Base-by-base conservation (phyloP, 768 basidiomycete species). In the Kwoniella europaea region DNA sequence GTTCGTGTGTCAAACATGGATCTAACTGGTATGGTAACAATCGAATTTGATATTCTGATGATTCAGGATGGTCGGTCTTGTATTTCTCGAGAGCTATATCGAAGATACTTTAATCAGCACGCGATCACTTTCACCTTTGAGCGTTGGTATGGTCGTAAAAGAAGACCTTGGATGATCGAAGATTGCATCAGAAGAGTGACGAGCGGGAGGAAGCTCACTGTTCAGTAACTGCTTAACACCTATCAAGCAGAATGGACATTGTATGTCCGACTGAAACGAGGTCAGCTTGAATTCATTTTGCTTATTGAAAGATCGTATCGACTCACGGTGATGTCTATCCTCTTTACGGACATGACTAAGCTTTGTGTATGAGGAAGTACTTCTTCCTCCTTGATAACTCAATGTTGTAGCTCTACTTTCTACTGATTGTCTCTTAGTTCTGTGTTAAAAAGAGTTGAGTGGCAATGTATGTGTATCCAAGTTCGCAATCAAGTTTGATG, bases 11-110 rank as follows among this genome's bases (percentile, higher is more conserved):
- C 65, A 87, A 69, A 7, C 81, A 76, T 3, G 84, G 84, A 71
- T 87, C 84, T 43, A 88, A 85, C 44, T 85, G 73, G 83, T 85
- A 88, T 4, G 88, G 88, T 52, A 85, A 81, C 79, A 86, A 86
- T 73, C 87, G 86, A 74, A 87, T 76, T 50, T 86, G 82, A 77
- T 87, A 85, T 44, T 76, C 74, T 61, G 76, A 60, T 3, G 71
- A 63, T 27, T 79, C 50, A 15, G 84, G 76, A 68, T 85, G 79
- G 16, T 73, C 65, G 56, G 76, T n/a, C 18, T 82, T 83, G 16
- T 79, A 82, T 16, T 83, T 78, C 27, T 73, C 61, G 61, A 66
- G 69, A 56, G 77, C 69, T 73, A 42, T 20, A 60, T n/a, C 57
- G 27, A 20, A 41, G 16, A 42, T 9, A 35, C 22, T 10, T 13